Evolutionary conservation across 768 basidiomycete genomes (phyloP), one percentile per base, ranked within the genome.

Genomic region (Boletus edulis): DNA sequence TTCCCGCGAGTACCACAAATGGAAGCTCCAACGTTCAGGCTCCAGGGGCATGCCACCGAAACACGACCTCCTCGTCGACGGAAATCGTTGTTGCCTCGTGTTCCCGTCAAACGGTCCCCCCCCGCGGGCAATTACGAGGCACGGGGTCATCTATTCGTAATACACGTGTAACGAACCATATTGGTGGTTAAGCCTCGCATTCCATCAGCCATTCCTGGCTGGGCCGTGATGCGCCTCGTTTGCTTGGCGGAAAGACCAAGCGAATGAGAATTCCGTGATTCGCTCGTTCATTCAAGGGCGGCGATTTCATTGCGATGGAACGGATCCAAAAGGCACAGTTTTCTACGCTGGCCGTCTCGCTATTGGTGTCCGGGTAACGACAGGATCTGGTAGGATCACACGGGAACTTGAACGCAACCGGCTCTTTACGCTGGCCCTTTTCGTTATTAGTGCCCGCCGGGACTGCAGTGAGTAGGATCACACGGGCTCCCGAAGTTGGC

Each of bases 81-180:
- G 55, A 39, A 49, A 52, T 56, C 44, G 44, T 54, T 52, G n/a
- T 22, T 48, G 58, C 70, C 67, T 70, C 67, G 58, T 72, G 70
- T 69, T 69, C 29, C 31, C 56, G 31, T 61, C 52, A 51, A 56
- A 44, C 47, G 32, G 50, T 59, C 65, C 39, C 48, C 48, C 47
- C 40, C 52, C 51, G 54, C 44, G 50, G 54, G 55, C 48, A 58
- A 52, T 53, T 50, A 46, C 54, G 59, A 46, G 52, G 39, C 59
- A 59, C 54, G 62, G 29, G 62, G 58, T 54, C 57, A 59, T 55
- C 47, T 47, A 41, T 52, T 29, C 45, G 49, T 52, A 46, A 54
- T 43, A 58, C 67, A 62, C 62, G 59, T 67, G 67, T 57, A 47
- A 46, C 47, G 29, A 27, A 32, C 57, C 56, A 44, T 59, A 42